Conservation (phyloP, 2,329 filamentous ascomycete genomes). For the Acrodontium crateriforme region DNA sequence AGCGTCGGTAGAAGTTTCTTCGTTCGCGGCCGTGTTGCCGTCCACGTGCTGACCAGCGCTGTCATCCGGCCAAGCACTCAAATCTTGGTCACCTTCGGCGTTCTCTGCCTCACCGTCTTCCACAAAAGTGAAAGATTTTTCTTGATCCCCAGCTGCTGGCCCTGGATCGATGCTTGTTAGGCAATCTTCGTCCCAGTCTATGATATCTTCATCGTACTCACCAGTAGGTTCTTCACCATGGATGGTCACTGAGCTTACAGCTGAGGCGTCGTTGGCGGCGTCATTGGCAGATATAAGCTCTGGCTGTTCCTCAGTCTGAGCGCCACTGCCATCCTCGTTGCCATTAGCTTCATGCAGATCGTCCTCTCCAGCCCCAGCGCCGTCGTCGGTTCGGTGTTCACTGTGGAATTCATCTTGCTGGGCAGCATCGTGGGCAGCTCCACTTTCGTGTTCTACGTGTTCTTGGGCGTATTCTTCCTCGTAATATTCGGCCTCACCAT, state of each 20-base stretch:
- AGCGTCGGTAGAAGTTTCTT: slow-evolving; percentile 2
- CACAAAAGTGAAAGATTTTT: slow-evolving; percentile 9
- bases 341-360: slow-evolving; percentile 1
- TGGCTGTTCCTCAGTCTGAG: slow-evolving; percentile 3
- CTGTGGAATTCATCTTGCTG: background rate
- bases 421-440: background rate
- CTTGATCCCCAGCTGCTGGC: slow-evolving; percentile 6
- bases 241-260: slow-evolving; percentile 14
- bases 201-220: slow-evolving; percentile 14
- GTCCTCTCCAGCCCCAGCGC: slow-evolving; percentile 6
- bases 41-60: slow-evolving; percentile 1
- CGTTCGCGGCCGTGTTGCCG: slow-evolving; percentile 1
- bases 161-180: slow-evolving; percentile 15
- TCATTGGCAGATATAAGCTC: background rate
- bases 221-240: slow-evolving; percentile 12
- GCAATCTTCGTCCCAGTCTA: slow-evolving; percentile 14
- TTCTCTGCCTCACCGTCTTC: too few species aligned
- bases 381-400: slow-evolving; percentile 2
- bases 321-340: slow-evolving; percentile 2
- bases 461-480: slow-evolving; percentile 6
- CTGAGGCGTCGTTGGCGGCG: slow-evolving; percentile 4
- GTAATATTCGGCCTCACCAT: slow-evolving; percentile 5
- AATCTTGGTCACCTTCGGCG: too few species aligned
- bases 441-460: slow-evolving; percentile 3
- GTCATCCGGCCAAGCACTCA: too few species aligned